These are phyloP conservation scores for Phallus indusiatus DNA, from an alignment of 768 basidiomycete species.

Conservation along the genomic window DNA sequence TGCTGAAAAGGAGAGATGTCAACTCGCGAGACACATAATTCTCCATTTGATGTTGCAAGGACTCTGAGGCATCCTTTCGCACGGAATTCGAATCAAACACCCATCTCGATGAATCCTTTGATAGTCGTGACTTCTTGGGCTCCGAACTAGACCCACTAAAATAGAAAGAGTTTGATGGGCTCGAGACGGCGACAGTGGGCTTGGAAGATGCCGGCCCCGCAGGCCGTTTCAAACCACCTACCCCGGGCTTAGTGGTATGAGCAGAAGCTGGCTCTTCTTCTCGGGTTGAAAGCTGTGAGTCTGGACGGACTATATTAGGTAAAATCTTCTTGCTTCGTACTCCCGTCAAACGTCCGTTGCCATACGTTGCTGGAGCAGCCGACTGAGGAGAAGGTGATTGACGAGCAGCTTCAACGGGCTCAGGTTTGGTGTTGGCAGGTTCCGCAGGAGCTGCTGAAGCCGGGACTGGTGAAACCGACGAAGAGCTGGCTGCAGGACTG, in stretches of 20 bases:
- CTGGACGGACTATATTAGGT: conserved; percentile 41
- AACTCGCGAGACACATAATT: conserved; percentile 69
- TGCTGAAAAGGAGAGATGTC: conserved; percentile 75
- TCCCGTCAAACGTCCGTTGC: conserved; percentile 42
- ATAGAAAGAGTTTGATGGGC: conserved; percentile 27
- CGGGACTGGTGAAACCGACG: conserved; percentile 20
- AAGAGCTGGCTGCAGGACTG: conserved; percentile 12
- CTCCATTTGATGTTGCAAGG: conserved; percentile 89
- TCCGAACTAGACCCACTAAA: conserved; percentile 51
- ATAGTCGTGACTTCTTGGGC: conserved; percentile 53
- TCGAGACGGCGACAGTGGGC: conserved; percentile 23
- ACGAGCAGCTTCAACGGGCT: conserved; percentile 27
- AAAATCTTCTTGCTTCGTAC: conserved; percentile 67
- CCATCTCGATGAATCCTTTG: conserved; percentile 76
- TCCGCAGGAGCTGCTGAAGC: conserved; percentile 21
- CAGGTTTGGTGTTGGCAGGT: conserved; percentile 29
- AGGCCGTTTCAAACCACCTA: conserved; percentile 37
- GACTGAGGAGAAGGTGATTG: conserved; percentile 27
- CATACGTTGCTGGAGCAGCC: conserved; percentile 25
- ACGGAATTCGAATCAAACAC: conserved; percentile 77
- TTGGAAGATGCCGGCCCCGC: conserved; percentile 25
- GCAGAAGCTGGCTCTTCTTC: conserved; percentile 27
- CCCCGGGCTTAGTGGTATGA: conserved; percentile 28
- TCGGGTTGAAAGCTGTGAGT: conserved; percentile 30
- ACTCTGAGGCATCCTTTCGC: conserved; percentile 78